Evolutionary conservation across 140 eudicot genomes (phyloP), one percentile per base, ranked within the genome.

Genomic region (Oenanthe javanica): DNA sequence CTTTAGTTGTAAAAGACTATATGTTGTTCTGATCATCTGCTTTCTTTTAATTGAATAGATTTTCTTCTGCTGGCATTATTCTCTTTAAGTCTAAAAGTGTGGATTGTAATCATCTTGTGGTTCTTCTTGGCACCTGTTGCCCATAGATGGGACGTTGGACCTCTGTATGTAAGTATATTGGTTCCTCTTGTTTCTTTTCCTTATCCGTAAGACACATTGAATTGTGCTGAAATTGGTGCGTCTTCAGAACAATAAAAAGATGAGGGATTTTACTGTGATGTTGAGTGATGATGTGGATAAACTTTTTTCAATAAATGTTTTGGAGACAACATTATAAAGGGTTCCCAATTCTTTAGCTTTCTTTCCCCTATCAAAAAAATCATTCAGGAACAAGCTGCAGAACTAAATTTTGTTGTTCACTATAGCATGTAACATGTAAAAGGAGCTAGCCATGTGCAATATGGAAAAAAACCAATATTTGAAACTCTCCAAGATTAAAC

Each of bases 91-190:
- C 80, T 86, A 21, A 91, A 89, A 92, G 84, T 79, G 69, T 95
- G 99, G 99, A 88, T 83, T 80, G 71, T 88, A 61, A 85, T 92
- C 67, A 59, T 89, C 43, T 48, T 86, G 82, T 95, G 99, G 99
- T 92, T 92, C 75, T 80, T 95, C 75, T 80, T 95, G 81, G 99
- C 99, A 80, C 96, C 99, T 79, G 82, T 95, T 88, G 99, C 99
- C 74, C 96, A 93, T 69, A 87, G 85, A 85, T 92, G 86, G 89
- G 99, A 88, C 67, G 49, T 95, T 25, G 98, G 97, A 77, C 98
- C 98, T 82, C 75, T 95, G 85, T 95, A 90, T 80, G 98, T 95
- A 88, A 92, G 99, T 86, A 64, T 36, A 57, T 10, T 59, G 77
- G 45, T 77, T 52, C 79, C 48, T 83, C 78, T 42, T 38, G 45